These are phyloP conservation scores for Neotropicomus parvogracilis DNA, from an alignment of 1,284 basidiomycete species.

Conservation along the genomic window DNA sequence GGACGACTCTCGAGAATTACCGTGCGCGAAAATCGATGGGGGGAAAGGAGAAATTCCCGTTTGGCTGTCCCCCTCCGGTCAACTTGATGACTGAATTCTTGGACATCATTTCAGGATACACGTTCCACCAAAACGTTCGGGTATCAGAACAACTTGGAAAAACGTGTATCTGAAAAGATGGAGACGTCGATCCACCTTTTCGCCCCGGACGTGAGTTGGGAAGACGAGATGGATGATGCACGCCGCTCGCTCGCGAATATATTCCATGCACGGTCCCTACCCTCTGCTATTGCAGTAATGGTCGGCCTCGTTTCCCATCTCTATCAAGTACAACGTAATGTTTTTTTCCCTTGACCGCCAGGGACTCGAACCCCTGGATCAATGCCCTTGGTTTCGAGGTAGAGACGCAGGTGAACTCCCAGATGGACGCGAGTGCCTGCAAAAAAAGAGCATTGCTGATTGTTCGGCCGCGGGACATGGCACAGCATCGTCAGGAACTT, in stretches of 20 bases:
- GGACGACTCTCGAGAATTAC: constrained; percentile 40
- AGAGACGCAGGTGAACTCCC: constrained; percentile 62
- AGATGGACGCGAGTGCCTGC: constrained; percentile 59
- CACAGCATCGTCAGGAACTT: constrained; percentile 12
- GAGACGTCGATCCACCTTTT: constrained; percentile 35
- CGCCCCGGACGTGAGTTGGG: constrained; percentile 1
- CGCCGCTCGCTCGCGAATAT: constrained; percentile 55
- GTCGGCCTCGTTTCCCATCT: constrained; percentile 66
- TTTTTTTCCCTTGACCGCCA: constrained; percentile 41
- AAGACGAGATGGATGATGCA: constrained; percentile 8
- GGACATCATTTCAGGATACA: too few relatives aligned
- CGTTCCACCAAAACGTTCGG: too few relatives aligned
- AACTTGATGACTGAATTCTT: constrained; percentile 41
- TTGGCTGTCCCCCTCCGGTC: constrained; percentile 43
- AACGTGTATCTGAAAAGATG: constrained; percentile 32
- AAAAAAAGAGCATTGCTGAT: background rate
- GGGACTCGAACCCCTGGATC: constrained; percentile 47
- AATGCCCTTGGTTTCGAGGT: constrained; percentile 58
- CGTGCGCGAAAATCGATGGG: constrained; percentile 46
- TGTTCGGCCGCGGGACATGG: background rate
- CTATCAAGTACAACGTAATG: constrained; percentile 53
- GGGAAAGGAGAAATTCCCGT: constrained; percentile 61
- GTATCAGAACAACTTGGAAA: too few relatives aligned
- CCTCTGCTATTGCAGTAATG: constrained; percentile 51
- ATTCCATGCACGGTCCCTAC: constrained; percentile 47